Percentiles rank a stretch among this genome's conserved stretches.
Evolutionary conservation across 345 rosid species (phyloP).

Genomic region (Gossypium ekmanianum): DNA sequence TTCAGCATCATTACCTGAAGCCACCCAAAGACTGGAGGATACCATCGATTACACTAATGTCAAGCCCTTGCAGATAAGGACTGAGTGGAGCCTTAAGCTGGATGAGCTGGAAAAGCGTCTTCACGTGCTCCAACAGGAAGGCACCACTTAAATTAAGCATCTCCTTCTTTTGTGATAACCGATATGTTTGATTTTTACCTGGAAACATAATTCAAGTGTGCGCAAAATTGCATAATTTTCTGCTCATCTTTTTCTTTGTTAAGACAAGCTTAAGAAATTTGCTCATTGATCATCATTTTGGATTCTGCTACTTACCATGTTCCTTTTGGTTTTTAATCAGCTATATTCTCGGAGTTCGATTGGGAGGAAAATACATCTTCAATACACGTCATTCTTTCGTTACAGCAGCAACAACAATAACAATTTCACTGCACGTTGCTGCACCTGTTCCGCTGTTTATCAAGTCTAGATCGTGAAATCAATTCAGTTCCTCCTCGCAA

Average conservation of each 20-base stretch:
- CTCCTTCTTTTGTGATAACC: neutral
- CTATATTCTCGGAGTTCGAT: too few species aligned
- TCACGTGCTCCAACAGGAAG: conserved; percentile 37
- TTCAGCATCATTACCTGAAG: conserved; percentile 21
- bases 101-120: conserved; percentile 52
- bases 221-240: neutral
- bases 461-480: too few species aligned
- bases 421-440: too few species aligned
- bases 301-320: too few species aligned
- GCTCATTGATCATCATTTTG: too few species aligned
- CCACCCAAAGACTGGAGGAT: conserved; percentile 20
- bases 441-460: too few species aligned
- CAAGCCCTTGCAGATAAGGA: conserved; percentile 42
- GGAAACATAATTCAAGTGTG: neutral
- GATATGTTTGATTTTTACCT: neutral
- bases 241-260: neutral
- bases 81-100: conserved; percentile 44
- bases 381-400: too few species aligned
- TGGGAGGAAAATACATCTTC: too few species aligned
- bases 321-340: neutral
- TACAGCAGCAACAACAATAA: too few species aligned
- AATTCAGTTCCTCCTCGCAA: too few species aligned
- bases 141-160: neutral
- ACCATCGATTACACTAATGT: conserved; percentile 32
- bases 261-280: too few species aligned